These are phyloP conservation scores for Prunus davidiana DNA, from an alignment of 306 rosid species.

Conservation along the genomic window DNA sequence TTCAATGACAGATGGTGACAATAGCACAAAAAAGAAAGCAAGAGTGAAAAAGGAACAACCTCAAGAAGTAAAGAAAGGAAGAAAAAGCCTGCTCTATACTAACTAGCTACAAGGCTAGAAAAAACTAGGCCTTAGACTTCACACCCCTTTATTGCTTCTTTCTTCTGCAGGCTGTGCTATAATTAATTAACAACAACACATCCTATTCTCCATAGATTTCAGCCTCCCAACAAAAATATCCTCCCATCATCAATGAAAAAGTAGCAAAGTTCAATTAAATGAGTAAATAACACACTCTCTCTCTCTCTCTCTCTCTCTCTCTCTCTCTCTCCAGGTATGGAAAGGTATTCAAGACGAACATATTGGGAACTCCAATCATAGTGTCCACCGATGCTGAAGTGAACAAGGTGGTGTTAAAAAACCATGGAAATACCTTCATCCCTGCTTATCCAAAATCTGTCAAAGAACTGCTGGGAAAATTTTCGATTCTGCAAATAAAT, in stretches of 20 bases:
- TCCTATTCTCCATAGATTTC: constrained; percentile 3
- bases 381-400: constrained; percentile 83
- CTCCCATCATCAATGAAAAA: background rate
- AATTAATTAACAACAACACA: background rate
- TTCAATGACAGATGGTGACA: constrained; percentile 17
- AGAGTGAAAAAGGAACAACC: background rate
- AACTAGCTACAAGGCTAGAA: background rate
- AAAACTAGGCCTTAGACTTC: constrained; percentile 15
- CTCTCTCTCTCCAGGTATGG: constrained; percentile 53
- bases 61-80: background rate
- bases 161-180: constrained; percentile 25
- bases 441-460: constrained; percentile 97
- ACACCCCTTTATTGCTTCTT: constrained; percentile 16
- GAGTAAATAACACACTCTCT: background rate
- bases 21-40: constrained; percentile 2
- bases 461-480: constrained; percentile 63
- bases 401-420: constrained; percentile 68
- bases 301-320: background rate
- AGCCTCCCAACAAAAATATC: constrained; percentile 18
- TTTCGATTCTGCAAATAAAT: constrained; percentile 66
- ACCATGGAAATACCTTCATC: constrained; percentile 62
- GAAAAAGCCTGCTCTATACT: constrained; percentile 21
- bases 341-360: constrained; percentile 71
- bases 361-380: constrained; percentile 76
- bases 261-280: background rate